Evolutionary conservation across 805 yeast species (phyloP), one percentile per base, ranked within the genome.

Genomic region (Candida rishiriensis): DNA sequence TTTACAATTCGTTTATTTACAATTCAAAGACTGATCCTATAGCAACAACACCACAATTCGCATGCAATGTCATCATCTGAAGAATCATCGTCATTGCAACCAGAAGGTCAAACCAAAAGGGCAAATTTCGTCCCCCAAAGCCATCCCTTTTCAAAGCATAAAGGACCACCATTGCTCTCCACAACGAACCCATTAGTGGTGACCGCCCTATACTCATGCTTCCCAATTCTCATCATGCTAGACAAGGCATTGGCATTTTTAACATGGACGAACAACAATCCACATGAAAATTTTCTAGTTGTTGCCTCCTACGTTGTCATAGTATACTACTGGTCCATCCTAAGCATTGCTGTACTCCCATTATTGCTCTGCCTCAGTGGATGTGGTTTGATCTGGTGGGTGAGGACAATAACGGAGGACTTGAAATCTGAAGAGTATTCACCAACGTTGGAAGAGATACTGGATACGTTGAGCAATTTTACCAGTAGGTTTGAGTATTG

Each of bases 241-340:
- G 81, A 78, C 54, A 60, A 66, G 35, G 43, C 69, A 7, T 55
- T 78, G 14, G 73, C 73, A 33, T 56, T 73, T 12, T 47, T 76
- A 16, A 76, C 82, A 1, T 78, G 83, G 83, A 76, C 83, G 1
- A 75, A 75, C 46, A 72, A 67, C 4, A 76, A 75, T 43, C 60
- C 72, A 10, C 75, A 72, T 50, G 64, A 64, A 47, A 78, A 76
- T 51, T 68, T 75, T 44, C 53, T 76, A 7, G 32, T 69, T 1
- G 61, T 75, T 29, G 68, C 69, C 4, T 47, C 55, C 1, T 72
- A 70, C 49, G 63, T 72, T 11, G 59, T 66, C 29, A 29, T 69
- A 1, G 69, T 75, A 12, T 50, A 68, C 53, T 68, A 74, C 49
- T 76, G 82, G 82, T 45, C 59, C 4, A 33, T 55, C 10, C 46